Conservation (phyloP, 257 asterid species). For the Salvia hispanica region DNA sequence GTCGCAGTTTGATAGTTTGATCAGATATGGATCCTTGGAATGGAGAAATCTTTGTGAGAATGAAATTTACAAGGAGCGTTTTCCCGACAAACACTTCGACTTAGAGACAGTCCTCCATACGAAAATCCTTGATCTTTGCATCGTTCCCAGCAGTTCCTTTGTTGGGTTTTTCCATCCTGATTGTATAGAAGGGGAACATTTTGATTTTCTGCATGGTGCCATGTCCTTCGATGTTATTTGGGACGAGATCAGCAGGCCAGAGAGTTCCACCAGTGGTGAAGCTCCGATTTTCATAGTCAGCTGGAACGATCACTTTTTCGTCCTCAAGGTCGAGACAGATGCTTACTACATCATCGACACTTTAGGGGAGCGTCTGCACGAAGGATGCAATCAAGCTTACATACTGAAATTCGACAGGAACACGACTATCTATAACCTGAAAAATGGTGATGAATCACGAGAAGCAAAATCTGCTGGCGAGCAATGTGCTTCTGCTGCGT, state of each 20-base stretch:
- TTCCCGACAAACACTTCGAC: conserved; percentile 93
- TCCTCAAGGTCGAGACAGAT: conserved; percentile 70
- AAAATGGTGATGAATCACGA: conserved; percentile 34
- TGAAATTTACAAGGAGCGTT: conserved; percentile 55
- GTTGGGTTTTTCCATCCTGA: conserved; percentile 84
- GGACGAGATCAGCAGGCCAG: conserved; percentile 68
- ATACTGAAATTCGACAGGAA: conserved; percentile 71
- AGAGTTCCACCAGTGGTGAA: conserved; percentile 32
- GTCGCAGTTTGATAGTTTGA: conserved; percentile 80
- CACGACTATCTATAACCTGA: conserved; percentile 53
- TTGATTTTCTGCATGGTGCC: conserved; percentile 79
- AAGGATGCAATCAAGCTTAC: conserved; percentile 91
- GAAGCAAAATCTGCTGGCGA: conserved; percentile 49
- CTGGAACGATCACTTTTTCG: conserved; percentile 95
- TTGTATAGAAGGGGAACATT: conserved; percentile 58
- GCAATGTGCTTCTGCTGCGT: conserved; percentile 30
- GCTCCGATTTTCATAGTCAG: conserved; percentile 74
- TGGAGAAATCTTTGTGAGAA: conserved; percentile 91
- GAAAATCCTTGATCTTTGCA: conserved; percentile 56
- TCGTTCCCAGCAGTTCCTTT: conserved; percentile 70
- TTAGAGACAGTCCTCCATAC: conserved; percentile 85
- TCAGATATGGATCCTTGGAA: conserved; percentile 85
- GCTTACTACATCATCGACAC: conserved; percentile 89
- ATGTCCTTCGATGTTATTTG: conserved; percentile 90
- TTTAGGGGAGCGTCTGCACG: conserved; percentile 83